A percentile compares a stretch with the other conserved stretches of the same genome.
phyloP scores from a whole-genome alignment of 1,139 yeast species.

The Suhomyces kunorum region DNA sequence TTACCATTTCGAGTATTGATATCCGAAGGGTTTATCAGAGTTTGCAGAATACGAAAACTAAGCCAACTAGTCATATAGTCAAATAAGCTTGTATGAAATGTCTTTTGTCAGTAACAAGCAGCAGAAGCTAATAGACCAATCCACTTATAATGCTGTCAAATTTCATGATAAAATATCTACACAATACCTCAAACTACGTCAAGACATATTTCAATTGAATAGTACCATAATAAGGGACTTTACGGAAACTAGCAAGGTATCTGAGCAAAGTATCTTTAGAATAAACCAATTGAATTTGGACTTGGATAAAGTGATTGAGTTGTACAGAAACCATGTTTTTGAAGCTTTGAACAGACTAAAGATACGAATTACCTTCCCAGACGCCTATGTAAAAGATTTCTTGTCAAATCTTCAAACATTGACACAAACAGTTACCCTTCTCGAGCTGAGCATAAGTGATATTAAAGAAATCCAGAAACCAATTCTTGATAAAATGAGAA shows the following conservation, averaged over 20 bases:
- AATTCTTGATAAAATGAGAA: slow-evolving; percentile 36
- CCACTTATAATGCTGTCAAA: slow-evolving; percentile 33
- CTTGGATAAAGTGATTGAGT: slow-evolving; percentile 28
- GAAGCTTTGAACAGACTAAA: slow-evolving; percentile 25
- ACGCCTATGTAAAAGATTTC: slow-evolving; percentile 26
- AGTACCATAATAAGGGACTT: slow-evolving; percentile 18
- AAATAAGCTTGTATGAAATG: slow-evolving; percentile 16
- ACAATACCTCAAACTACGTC: slow-evolving; percentile 38
- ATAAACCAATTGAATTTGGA: slow-evolving; percentile 29
- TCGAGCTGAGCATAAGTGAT: slow-evolving; percentile 27
- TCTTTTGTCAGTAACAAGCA: slow-evolving; percentile 34
- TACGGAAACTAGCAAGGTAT: slow-evolving; percentile 3
- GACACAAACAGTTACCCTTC: slow-evolving; percentile 18
- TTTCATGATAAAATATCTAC: slow-evolving; percentile 37
- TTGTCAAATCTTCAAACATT: slow-evolving; percentile 25
- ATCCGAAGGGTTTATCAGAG: no score
- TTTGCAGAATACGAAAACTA: no score
- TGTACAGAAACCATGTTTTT: slow-evolving; percentile 30
- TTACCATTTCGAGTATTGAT: no score
- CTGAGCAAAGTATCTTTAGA: slow-evolving; percentile 16
- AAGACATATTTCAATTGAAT: slow-evolving; percentile 31
- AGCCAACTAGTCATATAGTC: background rate
- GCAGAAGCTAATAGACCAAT: slow-evolving; percentile 36
- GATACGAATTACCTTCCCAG: slow-evolving; percentile 18
- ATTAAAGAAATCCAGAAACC: slow-evolving; percentile 39